Percentiles rank a stretch among this genome's conserved stretches.
These are phyloP conservation scores for Candida tetrigidarum DNA, from an alignment of 1,139 yeast genomes.

Conservation along the genomic window DNA sequence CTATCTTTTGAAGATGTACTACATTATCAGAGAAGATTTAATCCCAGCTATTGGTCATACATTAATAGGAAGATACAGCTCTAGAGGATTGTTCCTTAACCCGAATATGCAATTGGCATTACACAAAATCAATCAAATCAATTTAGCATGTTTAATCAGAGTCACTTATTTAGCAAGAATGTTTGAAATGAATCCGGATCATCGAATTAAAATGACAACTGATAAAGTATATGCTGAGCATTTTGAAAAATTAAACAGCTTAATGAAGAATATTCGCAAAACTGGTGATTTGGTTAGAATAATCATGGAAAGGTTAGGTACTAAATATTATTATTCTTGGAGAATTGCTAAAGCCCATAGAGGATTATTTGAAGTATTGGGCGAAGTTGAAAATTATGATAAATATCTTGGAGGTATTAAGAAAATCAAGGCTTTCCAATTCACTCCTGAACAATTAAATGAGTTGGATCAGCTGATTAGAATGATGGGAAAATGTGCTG, in stretches of 20 bases:
- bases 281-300: constrained; percentile 42
- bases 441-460: constrained; percentile 27
- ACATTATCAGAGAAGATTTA: constrained; percentile 35
- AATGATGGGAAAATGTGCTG: constrained; percentile 12
- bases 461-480: constrained; percentile 24
- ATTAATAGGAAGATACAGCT: constrained; percentile 32
- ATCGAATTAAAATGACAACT: constrained; percentile 19
- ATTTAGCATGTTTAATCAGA: constrained; percentile 36
- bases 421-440: constrained; percentile 17
- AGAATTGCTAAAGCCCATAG: constrained; percentile 50
- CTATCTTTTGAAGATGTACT: constrained; percentile 38
- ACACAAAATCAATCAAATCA: constrained; percentile 41
- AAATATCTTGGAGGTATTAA: constrained; percentile 20
- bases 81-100: constrained; percentile 45
- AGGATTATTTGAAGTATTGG: constrained; percentile 30
- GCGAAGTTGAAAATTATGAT: constrained; percentile 34
- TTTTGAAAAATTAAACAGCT: constrained; percentile 28
- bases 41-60: constrained; percentile 44
- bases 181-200: constrained; percentile 22
- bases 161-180: constrained; percentile 26
- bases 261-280: constrained; percentile 37
- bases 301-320: constrained; percentile 39
- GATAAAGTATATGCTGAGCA: constrained; percentile 23
- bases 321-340: constrained; percentile 56
- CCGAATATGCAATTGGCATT: constrained; percentile 44